Conservation (phyloP, 768 basidiomycete genomes). For the Boletus patriciae region DNA sequence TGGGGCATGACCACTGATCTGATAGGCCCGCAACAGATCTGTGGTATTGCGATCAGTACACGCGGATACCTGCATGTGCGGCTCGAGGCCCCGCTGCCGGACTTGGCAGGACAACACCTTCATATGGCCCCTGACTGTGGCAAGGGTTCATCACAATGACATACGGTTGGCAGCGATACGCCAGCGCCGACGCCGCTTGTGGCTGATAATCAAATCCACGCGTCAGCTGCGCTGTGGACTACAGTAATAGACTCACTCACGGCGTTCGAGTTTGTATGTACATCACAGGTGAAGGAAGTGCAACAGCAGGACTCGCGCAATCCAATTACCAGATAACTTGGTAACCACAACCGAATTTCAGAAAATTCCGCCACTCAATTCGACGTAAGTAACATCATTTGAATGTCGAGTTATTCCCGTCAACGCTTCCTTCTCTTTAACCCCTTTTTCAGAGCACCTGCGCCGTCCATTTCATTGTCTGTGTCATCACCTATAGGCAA, state of each 20-base stretch:
- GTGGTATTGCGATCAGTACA: constrained; percentile 18
- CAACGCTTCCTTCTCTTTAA: neutral
- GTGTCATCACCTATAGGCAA: neutral
- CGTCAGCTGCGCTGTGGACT: constrained; percentile 4
- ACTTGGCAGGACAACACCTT: neutral
- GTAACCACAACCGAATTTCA: neutral
- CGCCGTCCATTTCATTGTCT: no score
- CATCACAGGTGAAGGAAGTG: neutral
- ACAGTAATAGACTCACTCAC: neutral
- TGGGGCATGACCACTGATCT: constrained; percentile 3
- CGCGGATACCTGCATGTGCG: constrained; percentile 21
- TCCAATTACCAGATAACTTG: constrained; percentile 3
- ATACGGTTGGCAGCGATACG: constrained; percentile 7
- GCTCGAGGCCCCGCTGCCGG: neutral
- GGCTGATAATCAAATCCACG: constrained; percentile 10
- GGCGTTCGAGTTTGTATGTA: neutral
- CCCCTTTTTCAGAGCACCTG: no score
- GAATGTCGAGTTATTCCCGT: neutral
- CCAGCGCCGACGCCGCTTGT: constrained; percentile 7
- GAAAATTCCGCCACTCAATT: neutral
- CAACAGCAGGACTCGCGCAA: neutral
- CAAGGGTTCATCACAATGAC: neutral
- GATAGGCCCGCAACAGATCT: constrained; percentile 9
- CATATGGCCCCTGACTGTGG: constrained; percentile 14
- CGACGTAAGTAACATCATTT: constrained; percentile 4